Evolutionary conservation across 2,329 filamentous ascomycete species (phyloP), one percentile per base, ranked within the genome.

Genomic region (Colletotrichum paranaense): DNA sequence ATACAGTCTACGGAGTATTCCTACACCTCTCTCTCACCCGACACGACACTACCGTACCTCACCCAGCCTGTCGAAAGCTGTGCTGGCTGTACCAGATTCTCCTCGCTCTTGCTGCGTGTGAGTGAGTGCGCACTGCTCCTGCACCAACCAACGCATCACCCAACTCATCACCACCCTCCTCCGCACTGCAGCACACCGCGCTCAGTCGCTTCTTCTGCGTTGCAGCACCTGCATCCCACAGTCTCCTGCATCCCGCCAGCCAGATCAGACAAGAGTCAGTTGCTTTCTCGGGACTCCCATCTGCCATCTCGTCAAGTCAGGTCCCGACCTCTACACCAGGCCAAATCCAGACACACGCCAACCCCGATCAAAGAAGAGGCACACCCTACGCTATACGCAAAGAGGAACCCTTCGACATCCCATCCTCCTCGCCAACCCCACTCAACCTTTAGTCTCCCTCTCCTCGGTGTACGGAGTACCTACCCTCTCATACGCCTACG

Each of bases 331-430:
- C 30, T 49, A 70, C 55, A 64, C 67, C 67, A 73, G 53, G 46
- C 66, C 70, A 73, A 58, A 73, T 69, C 24, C 70, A 69, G 70
- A 70, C 60, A 70, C 26, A 73, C 70, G 35, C 67, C 70, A 64
- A 67, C 28, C 69, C 69, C 38, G 46, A 64, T 65, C 67, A 73
- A 73, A 70, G 35, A 70, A 46, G 46, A 67, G 19, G 59, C 67
- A 73, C 66, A 73, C 67, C 66, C 70, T 69, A 67, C 66, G 59
- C 66, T 73, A 69, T 69, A 73, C 70, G 70, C 70, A 64, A 73
- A 73, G 70, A 64, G 66, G 59, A 69, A 64, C 66, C 52, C 28
- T 69, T 69, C 66, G 59, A 73, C 66, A 59, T 69, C 66, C 59
- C 66, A 73, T 73, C 70, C 53, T 62, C 58, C n/a, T 35, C 46